Percentiles rank a stretch among this genome's conserved stretches.
These are phyloP conservation scores for Podila verticillata DNA, from an alignment of 192 early-diverging fungal species.

Conservation along the genomic window DNA sequence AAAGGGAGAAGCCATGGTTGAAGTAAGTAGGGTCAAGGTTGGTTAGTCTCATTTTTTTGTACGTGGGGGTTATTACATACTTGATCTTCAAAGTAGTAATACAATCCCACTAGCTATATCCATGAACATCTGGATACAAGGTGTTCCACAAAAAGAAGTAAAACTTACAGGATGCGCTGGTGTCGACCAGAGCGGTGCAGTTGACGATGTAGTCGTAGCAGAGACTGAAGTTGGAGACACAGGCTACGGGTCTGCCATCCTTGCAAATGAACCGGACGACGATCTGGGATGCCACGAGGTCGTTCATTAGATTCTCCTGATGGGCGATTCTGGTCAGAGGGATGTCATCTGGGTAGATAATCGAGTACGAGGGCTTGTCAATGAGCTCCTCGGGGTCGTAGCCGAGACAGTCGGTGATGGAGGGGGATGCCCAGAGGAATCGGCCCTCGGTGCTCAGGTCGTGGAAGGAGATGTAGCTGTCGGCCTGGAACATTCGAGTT, in stretches of 20 bases:
- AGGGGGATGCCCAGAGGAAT: slow-evolving; percentile 53
- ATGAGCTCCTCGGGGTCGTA: slow-evolving; percentile 56
- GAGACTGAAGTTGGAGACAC: slow-evolving; percentile 31
- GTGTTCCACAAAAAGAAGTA: background rate
- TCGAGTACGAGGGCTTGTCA: slow-evolving; percentile 45
- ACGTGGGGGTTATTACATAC: too few relatives aligned
- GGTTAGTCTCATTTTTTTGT: too few relatives aligned
- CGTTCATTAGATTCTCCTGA: slow-evolving; percentile 49
- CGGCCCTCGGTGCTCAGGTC: slow-evolving; percentile 48
- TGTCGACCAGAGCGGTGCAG: slow-evolving; percentile 21
- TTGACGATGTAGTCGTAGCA: slow-evolving; percentile 44
- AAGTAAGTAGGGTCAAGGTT: background rate
- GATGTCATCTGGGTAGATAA: slow-evolving; percentile 54
- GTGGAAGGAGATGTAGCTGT: slow-evolving; percentile 59
- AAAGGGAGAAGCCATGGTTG: too few relatives aligned
- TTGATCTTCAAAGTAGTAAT: too few relatives aligned
- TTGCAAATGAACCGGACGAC: slow-evolving; percentile 52
- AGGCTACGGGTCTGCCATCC: slow-evolving; percentile 32
- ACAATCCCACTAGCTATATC: background rate
- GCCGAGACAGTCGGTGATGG: slow-evolving; percentile 52
- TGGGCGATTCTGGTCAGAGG: slow-evolving; percentile 35
- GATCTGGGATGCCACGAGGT: slow-evolving; percentile 50
- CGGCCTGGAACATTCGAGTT: slow-evolving; percentile 26
- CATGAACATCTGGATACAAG: background rate
- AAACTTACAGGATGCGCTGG: slow-evolving; percentile 24